Evolutionary conservation across 208 protist species (phyloP).

Genomic region (Leishmania arabica): DNA sequence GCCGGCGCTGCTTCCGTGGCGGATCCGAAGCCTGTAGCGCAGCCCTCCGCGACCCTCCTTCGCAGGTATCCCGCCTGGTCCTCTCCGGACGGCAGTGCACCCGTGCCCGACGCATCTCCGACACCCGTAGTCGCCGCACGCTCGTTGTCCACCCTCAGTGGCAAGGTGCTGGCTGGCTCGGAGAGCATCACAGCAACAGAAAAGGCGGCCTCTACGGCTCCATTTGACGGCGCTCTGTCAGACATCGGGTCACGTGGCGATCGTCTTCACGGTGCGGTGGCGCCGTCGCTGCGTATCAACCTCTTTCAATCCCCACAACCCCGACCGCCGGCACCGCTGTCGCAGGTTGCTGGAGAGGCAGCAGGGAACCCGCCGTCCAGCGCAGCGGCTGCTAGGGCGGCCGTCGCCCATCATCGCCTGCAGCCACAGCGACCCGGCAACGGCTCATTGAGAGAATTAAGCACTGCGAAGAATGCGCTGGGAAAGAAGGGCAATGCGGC

Average conservation of each 20-base stretch:
- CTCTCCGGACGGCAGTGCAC: not conserved
- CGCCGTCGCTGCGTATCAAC: not conserved
- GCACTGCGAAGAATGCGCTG: not conserved
- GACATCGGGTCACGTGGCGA: not conserved
- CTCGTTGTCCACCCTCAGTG: not conserved
- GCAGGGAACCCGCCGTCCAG: not conserved
- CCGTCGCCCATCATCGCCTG: not conserved
- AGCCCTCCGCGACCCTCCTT: not conserved
- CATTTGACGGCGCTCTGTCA: not conserved
- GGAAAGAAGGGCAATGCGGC: not conserved
- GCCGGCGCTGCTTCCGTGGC: not conserved
- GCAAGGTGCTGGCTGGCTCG: not conserved
- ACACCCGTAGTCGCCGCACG: not conserved
- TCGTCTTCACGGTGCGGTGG: not conserved
- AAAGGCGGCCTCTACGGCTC: not conserved
- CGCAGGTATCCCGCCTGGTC: not conserved
- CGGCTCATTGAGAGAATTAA: not conserved
- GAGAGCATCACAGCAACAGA: not conserved
- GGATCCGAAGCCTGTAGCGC: not conserved
- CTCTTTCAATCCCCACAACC: not conserved
- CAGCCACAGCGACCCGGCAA: not conserved
- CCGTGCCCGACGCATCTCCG: not conserved
- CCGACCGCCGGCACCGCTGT: not conserved
- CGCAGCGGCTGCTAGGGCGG: not conserved
- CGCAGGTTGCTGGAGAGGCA: not conserved